Evolutionary conservation across 1,139 yeast species (phyloP), one percentile per base, ranked within the genome.

Genomic region (Saccharomyces hybrid): DNA sequence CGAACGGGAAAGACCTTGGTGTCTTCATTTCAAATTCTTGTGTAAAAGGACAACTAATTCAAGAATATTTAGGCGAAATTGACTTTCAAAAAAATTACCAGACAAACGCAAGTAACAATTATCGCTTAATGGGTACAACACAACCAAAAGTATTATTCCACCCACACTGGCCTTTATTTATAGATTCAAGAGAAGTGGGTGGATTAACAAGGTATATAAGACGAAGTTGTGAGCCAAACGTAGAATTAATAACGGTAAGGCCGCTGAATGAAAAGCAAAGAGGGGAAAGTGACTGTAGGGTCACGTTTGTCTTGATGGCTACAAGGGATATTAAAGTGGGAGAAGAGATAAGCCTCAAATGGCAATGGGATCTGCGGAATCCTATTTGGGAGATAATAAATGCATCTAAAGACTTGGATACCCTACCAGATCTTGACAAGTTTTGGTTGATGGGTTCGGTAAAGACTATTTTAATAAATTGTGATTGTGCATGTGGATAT

Each of bases 351-450:
- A 78, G 95, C 0, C 72, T 88, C 26, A 81, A 81, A 1, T 91
- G 98, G 98, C 88, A 85, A 59, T 91, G 96, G 96, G 96, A 90
- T 66, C 66, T 71, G 4, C 62, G 71, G 11, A 96, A 90, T 66
- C 96, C 97, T 2, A 86, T 88, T 42, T 73, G 74, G 55, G 77
- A 76, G 59, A 70, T 87, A 56, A 75, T 78, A 47, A 70, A 72
- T 31, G 72, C 73, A 4, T 68, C 71, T 0, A 64, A 70, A 58
- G 61, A 67, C 3, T 64, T 71, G 48, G 76, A 73, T 38, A 64
- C 73, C 16, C 70, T 84, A 48, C 63, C 73, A 5, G 80, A 79
- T 48, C 70, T 73, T 1, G 82, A 80, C 52, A 83, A 82, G 61
- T 76, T 80, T 4, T 70, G 76, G 4, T 66, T 85, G 50, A 79